Evolutionary conservation across 2,329 filamentous ascomycete species (phyloP).

Genomic region (Boeremia lycopersici): DNA sequence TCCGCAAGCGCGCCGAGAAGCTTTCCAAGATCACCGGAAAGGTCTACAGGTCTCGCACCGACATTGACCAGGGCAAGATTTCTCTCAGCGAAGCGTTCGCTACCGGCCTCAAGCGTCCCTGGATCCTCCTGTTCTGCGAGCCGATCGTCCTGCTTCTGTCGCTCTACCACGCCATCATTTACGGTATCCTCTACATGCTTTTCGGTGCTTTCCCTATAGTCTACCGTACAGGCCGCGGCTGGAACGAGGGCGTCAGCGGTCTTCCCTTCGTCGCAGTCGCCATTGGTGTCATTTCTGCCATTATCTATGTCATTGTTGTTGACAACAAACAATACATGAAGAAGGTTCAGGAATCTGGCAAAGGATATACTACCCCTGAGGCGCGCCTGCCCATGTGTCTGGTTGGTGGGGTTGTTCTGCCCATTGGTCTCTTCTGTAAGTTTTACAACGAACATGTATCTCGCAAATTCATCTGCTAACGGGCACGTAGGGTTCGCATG

Average conservation of each 20-base stretch:
- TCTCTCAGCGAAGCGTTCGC: constrained; percentile 59
- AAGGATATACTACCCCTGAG: constrained; percentile 68
- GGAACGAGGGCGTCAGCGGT: constrained; percentile 46
- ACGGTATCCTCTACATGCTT: constrained; percentile 57
- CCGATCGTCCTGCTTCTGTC: constrained; percentile 70
- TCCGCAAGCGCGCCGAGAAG: constrained; percentile 56
- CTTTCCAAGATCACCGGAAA: constrained; percentile 58
- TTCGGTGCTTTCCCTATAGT: constrained; percentile 63
- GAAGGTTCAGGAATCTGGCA: constrained; percentile 52
- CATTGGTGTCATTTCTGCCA: constrained; percentile 67
- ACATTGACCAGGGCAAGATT: constrained; percentile 52
- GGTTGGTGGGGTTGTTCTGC: constrained; percentile 66
- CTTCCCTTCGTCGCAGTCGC: constrained; percentile 70
- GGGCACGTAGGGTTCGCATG: constrained; percentile 42
- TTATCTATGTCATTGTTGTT: constrained; percentile 56
- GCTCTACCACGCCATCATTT: constrained; percentile 65
- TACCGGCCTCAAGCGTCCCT: constrained; percentile 67
- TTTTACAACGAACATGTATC: background rate
- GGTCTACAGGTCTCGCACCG: constrained; percentile 58
- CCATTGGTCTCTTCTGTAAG: constrained; percentile 52
- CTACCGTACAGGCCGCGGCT: constrained; percentile 58
- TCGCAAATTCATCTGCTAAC: background rate
- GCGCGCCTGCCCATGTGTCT: constrained; percentile 67
- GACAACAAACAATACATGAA: constrained; percentile 46
- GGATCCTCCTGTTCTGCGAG: constrained; percentile 72